Evolutionary conservation across 2,329 filamentous ascomycete genomes (phyloP), one percentile per base, ranked within the genome.

Genomic region (Fusarium compactum): DNA sequence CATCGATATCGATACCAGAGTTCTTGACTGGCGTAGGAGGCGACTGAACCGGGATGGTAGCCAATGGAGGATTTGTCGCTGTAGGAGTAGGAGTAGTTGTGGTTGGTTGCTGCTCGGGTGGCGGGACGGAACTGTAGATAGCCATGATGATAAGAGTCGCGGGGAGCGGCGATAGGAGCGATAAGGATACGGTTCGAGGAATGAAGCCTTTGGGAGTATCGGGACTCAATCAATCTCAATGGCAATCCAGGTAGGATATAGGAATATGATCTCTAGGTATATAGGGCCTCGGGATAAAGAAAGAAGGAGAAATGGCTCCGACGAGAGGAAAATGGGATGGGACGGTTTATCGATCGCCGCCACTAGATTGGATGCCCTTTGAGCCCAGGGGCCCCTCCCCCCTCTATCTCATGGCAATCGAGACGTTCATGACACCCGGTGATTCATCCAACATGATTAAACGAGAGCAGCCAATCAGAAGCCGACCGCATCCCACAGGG

Each of bases 1-100:
- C 85, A 67, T 91, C 90, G 63, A 92, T 89, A 66, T 91, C 87
- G 57, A 88, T 82, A 54, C 74, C 74, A 1, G 65, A 61, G 32
- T 71, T 70, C 34, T 64, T 74, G 16, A 75, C 74, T 18, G 74
- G 70, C 9, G 76, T 75, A 25, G 74, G 74, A 29, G 71, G 65
- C 22, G 66, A 58, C 32, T 73, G 70, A 15, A 69, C 47, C 18
- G 68, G 65, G 20, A 70, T 27, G 44, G 69, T 43, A 30, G 74
- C 69, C 24, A 73, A 55, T 34, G 72, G 43, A 55, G 48, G 44
- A 27, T 67, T 62, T 25, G 62, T 62, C n/a, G 56, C 38, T 16
- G 56, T 30, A 11, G 62, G 38, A 29, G 65, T 47, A 56, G 76
- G 57, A 62, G 69, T 50, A 55, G 62, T 56, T 51, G 71, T 54